Evolutionary conservation across 73 alveolate genomes (phyloP).

Genomic region (Stentor roeselii): DNA sequence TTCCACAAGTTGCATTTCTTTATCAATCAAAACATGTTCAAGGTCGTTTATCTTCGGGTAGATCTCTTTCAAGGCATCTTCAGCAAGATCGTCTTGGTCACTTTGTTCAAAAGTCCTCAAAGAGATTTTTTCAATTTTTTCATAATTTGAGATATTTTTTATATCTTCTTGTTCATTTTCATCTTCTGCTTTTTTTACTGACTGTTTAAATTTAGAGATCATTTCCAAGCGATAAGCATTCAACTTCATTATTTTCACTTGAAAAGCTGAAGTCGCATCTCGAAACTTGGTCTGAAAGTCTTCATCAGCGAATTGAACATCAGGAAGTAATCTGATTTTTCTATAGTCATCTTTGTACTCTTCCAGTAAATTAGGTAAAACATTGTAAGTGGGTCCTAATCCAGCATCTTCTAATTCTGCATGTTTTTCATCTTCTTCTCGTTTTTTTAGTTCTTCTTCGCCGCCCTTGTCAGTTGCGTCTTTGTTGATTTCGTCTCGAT

Average conservation of each 20-base stretch:
- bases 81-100: neutral
- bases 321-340: conserved; percentile 23
- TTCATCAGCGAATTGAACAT: neutral
- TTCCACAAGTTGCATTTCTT: conserved; percentile 2
- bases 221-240: neutral
- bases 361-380: conserved; percentile 14
- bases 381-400: neutral
- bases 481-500: conserved; percentile 49
- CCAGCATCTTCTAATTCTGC: neutral
- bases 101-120: conserved; percentile 6
- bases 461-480: conserved; percentile 35
- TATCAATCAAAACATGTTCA: neutral
- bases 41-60: neutral
- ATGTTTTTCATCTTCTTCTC: neutral
- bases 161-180: conserved; percentile 9
- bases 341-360: conserved; percentile 25
- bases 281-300: neutral
- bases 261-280: neutral
- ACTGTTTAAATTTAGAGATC: conserved; percentile 1
- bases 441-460: conserved; percentile 32
- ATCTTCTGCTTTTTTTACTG: conserved; percentile 31
- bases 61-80: conserved; percentile 3
- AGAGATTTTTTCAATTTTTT: neutral
- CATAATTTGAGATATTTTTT: neutral
- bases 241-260: neutral